Evolutionary conservation across 192 early-diverging fungal species (phyloP).

Genomic region (Umbelopsis sp.): DNA sequence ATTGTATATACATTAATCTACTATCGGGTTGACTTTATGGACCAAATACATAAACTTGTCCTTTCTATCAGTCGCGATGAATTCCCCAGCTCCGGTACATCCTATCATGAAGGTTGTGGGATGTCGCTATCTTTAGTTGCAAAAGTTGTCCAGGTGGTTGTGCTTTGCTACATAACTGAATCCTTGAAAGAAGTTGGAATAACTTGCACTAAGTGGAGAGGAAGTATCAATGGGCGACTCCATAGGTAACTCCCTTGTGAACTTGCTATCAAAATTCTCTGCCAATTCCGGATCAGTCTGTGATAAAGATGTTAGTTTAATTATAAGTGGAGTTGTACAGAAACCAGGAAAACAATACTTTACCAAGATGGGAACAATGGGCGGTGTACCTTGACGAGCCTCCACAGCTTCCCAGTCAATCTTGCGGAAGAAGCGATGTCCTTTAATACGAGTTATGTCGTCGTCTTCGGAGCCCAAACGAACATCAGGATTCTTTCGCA

Average conservation of each 20-base stretch:
- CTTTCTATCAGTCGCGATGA: too few relatives aligned
- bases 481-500: slow-evolving; percentile 53
- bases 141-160: slow-evolving; percentile 11
- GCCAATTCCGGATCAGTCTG: slow-evolving; percentile 64
- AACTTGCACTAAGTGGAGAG: slow-evolving; percentile 20
- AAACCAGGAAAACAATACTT: neutral
- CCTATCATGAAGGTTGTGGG: too few relatives aligned
- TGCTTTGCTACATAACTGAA: slow-evolving; percentile 42
- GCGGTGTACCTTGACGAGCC: slow-evolving; percentile 58
- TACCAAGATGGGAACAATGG: slow-evolving; percentile 65
- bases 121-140: neutral
- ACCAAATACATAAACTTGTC: too few relatives aligned
- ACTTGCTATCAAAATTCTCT: slow-evolving; percentile 80
- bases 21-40: too few relatives aligned
- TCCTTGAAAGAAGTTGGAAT: slow-evolving; percentile 34
- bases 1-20: too few relatives aligned
- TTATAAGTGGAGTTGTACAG: neutral
- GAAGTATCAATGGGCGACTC: slow-evolving; percentile 48
- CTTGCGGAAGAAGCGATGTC: slow-evolving; percentile 72
- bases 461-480: slow-evolving; percentile 48
- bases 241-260: slow-evolving; percentile 60
- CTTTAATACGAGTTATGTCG: slow-evolving; percentile 41
- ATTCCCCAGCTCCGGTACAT: too few relatives aligned
- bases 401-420: slow-evolving; percentile 66
- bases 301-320: neutral